These are phyloP conservation scores for Colletotrichum sp. DNA, from an alignment of 2,329 filamentous ascomycete species.

Conservation along the genomic window DNA sequence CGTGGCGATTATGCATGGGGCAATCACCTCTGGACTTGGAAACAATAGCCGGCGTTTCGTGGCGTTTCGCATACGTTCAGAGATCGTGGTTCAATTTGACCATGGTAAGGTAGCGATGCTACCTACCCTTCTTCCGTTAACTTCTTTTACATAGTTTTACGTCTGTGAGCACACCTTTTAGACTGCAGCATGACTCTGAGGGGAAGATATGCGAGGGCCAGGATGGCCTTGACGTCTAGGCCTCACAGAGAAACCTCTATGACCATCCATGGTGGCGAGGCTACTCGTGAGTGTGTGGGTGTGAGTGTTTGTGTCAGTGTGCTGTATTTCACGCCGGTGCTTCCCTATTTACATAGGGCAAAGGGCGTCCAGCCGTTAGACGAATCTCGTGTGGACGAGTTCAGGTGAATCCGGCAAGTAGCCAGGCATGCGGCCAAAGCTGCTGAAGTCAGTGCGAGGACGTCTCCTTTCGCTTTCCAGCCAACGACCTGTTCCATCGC, in stretches of 20 bases:
- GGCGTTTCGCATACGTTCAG: neutral
- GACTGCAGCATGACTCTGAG: no score
- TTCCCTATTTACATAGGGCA: neutral
- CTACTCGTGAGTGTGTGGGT: neutral
- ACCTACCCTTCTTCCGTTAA: no score
- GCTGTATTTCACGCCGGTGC: neutral
- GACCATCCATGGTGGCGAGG: neutral
- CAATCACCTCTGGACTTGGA: neutral
- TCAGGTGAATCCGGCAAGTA: neutral
- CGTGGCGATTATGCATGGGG: neutral
- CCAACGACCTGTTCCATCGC: neutral
- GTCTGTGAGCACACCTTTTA: no score
- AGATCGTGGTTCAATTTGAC: neutral
- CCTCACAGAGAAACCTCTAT: no score
- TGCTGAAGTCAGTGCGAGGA: neutral
- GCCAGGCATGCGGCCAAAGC: neutral
- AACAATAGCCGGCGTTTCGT: neutral
- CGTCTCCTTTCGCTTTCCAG: neutral
- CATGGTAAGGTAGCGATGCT: neutral
- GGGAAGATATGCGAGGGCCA: no score
- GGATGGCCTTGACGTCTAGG: no score
- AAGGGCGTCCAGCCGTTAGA: neutral
- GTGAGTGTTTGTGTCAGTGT: neutral
- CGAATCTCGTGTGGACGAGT: neutral
- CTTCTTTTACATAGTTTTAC: fast-evolving